These are phyloP conservation scores for Candida verbasci DNA, from an alignment of 805 yeast genomes.

Conservation along the genomic window DNA sequence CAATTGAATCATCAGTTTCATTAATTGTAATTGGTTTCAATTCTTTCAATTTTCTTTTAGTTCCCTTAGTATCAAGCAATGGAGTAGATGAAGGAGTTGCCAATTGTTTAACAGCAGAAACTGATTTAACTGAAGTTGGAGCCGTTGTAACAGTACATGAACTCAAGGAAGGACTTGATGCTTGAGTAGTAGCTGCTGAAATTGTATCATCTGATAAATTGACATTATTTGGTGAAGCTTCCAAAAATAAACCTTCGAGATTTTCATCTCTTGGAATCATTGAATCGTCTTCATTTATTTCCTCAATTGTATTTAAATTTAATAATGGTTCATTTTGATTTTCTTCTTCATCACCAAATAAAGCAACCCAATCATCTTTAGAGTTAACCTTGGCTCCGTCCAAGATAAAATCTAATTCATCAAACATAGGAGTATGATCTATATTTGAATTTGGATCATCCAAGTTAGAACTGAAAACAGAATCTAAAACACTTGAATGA, in stretches of 20 bases:
- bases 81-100: slow-evolving; percentile 33
- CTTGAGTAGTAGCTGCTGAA: slow-evolving; percentile 5
- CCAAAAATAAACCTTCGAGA: slow-evolving; percentile 1
- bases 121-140: slow-evolving; percentile 1
- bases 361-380: slow-evolving; percentile 57
- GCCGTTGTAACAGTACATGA: not conserved
- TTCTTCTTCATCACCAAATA: slow-evolving; percentile 33
- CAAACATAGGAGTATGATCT: slow-evolving; percentile 58
- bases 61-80: slow-evolving; percentile 16
- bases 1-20: slow-evolving; percentile 55
- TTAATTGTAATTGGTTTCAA: slow-evolving; percentile 60
- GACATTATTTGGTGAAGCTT: slow-evolving; percentile 11
- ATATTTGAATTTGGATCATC: slow-evolving; percentile 25
- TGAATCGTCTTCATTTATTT: slow-evolving; percentile 8
- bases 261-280: slow-evolving; percentile 8
- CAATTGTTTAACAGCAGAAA: slow-evolving; percentile 18
- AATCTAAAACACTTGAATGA: slow-evolving; percentile 48
- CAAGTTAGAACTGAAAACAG: slow-evolving; percentile 42
- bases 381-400: slow-evolving; percentile 36
- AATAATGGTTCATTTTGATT: slow-evolving; percentile 6
- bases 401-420: slow-evolving; percentile 42
- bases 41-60: slow-evolving; percentile 49
- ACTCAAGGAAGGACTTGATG: slow-evolving; percentile 3
- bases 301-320: slow-evolving; percentile 6
- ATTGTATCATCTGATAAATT: slow-evolving; percentile 12